These are phyloP conservation scores for Nakazawaea wyomingensis DNA, from an alignment of 805 yeast genomes.

Conservation along the genomic window DNA sequence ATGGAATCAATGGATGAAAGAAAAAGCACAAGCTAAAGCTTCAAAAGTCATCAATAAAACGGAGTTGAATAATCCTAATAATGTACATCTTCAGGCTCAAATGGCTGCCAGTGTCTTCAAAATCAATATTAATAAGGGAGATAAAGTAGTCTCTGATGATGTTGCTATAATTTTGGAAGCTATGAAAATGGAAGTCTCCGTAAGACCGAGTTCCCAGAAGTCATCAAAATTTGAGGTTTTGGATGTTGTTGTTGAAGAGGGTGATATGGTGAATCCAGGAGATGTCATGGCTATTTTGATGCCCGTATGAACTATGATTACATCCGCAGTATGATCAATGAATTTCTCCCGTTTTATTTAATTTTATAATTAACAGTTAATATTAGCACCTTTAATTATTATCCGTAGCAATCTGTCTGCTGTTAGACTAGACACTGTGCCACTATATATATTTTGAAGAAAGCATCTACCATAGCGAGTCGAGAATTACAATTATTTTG, in stretches of 20 bases:
- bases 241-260: constrained; percentile 26
- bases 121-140: constrained; percentile 22
- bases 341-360: no score
- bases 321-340: no score
- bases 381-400: no score
- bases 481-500: no score
- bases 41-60: constrained; percentile 16
- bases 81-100: constrained; percentile 19
- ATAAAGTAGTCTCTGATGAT: constrained; percentile 18
- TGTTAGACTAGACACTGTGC: no score
- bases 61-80: constrained; percentile 21
- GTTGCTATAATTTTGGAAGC: constrained; percentile 26
- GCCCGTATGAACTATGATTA: constrained; percentile 4
- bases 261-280: constrained; percentile 28
- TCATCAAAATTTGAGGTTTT: constrained; percentile 18
- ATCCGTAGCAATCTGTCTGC: no score
- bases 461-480: no score
- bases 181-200: constrained; percentile 32
- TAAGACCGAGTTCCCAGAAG: constrained; percentile 16
- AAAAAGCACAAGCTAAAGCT: constrained; percentile 19
- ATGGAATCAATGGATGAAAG: constrained; percentile 21
- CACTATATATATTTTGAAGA: no score
- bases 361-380: no score
- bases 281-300: constrained; percentile 16
- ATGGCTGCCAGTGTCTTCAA: constrained; percentile 32